Percentiles rank a stretch among this genome's conserved stretches.
Conservation (phyloP, 2,329 filamentous ascomycete species). For the Calycina herbarum region DNA sequence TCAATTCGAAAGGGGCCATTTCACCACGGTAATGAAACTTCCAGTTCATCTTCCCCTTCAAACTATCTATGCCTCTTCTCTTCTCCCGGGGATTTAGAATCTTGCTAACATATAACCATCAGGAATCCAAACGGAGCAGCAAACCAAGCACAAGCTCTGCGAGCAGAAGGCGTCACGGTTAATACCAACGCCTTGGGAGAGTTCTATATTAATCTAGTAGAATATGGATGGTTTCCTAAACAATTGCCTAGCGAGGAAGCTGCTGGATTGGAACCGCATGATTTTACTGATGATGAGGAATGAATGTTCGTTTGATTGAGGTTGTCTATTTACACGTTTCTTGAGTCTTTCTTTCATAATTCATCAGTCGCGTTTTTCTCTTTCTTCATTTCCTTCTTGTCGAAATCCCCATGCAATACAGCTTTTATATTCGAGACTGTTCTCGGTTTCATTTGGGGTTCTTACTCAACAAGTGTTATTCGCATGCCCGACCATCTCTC, state of each 20-base stretch:
- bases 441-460: too few relatives aligned
- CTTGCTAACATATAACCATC: neutral
- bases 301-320: neutral
- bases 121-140: conserved; percentile 38
- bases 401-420: too few relatives aligned
- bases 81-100: too few relatives aligned
- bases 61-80: too few relatives aligned
- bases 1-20: conserved; percentile 83
- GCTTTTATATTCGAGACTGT: too few relatives aligned
- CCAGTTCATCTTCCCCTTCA: neutral
- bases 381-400: too few relatives aligned
- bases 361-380: too few relatives aligned
- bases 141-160: conserved; percentile 39
- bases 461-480: too few relatives aligned
- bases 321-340: too few relatives aligned
- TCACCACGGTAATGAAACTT: conserved; percentile 65
- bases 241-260: conserved; percentile 34
- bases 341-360: too few relatives aligned
- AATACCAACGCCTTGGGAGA: conserved; percentile 37
- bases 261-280: conserved; percentile 26
- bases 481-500: too few relatives aligned
- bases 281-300: conserved; percentile 28
- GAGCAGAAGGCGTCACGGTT: conserved; percentile 40
- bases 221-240: conserved; percentile 45
- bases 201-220: conserved; percentile 38